A percentile compares a stretch with the other conserved stretches of the same genome.
Conservation (phyloP, 2,329 filamentous ascomycete species). For the Microsporum canis region DNA sequence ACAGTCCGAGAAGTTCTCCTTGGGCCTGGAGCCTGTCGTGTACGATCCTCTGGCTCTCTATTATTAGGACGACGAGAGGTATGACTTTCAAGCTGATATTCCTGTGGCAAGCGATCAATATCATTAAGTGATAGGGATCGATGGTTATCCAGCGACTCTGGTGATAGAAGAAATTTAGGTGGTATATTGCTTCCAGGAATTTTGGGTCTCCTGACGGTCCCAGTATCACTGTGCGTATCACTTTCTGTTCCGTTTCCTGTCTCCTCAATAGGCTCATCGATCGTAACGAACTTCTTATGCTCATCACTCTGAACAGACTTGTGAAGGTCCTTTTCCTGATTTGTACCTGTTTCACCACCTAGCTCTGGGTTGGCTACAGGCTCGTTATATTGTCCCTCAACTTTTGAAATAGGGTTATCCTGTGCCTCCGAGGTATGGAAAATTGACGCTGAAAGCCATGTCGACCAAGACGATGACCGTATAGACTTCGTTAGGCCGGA, state of each 20-base stretch:
- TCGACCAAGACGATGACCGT: constrained; percentile 14
- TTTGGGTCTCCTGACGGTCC: constrained; percentile 12
- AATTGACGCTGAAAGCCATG: constrained; percentile 9
- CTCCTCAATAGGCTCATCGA: constrained; percentile 9
- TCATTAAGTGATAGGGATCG: not conserved
- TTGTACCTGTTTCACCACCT: not conserved
- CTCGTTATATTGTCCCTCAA: not conserved
- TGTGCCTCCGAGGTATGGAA: not conserved
- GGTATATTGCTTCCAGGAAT: not conserved
- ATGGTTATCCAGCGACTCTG: not conserved
- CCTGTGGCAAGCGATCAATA: not conserved
- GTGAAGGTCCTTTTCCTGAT: not conserved
- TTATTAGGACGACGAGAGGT: not conserved
- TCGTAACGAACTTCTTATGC: constrained; percentile 11
- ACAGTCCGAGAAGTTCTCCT: constrained; percentile 9
- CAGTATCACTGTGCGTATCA: constrained; percentile 10
- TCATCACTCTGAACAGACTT: not conserved
- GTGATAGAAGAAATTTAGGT: not conserved
- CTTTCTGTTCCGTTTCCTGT: not conserved
- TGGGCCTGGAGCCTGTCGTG: not conserved
- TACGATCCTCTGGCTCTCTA: not conserved
- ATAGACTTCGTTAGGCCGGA: not conserved
- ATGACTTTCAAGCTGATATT: not conserved
- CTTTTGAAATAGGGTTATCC: not conserved
- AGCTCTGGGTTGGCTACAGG: not conserved